Evolutionary conservation across 1,139 yeast species (phyloP).

Genomic region (Blastobotrys aristatus): DNA sequence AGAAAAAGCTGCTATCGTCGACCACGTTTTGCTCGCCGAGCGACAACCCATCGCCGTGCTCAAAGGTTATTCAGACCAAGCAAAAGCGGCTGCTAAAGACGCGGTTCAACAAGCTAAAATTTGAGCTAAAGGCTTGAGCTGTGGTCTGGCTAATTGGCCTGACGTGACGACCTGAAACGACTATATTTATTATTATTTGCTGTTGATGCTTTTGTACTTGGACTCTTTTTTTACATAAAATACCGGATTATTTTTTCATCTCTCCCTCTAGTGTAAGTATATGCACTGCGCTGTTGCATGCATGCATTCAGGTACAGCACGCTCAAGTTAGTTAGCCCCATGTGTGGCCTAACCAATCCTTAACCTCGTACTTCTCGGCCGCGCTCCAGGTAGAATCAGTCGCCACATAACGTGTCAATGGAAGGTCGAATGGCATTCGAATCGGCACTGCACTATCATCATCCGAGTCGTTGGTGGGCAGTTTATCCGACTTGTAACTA

Average conservation of each 20-base stretch:
- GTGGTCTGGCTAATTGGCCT: too few relatives aligned
- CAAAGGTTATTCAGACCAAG: constrained; percentile 22
- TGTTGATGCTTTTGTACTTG: too few relatives aligned
- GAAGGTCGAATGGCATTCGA: constrained; percentile 31
- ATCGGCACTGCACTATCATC: constrained; percentile 15
- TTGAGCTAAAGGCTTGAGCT: constrained; percentile 8
- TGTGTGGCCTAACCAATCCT: constrained; percentile 26
- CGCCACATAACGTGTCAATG: constrained; percentile 21
- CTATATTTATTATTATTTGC: too few relatives aligned
- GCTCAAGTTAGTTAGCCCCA: too few relatives aligned
- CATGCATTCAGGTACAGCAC: too few relatives aligned
- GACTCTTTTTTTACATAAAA: too few relatives aligned
- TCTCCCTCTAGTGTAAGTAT: too few relatives aligned
- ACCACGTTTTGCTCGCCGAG: constrained; percentile 27
- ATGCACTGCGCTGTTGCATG: too few relatives aligned
- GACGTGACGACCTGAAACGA: too few relatives aligned
- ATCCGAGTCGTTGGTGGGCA: not conserved
- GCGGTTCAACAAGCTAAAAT: constrained; percentile 12
- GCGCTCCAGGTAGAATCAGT: constrained; percentile 27
- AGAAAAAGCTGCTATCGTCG: constrained; percentile 22
- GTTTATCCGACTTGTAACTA: constrained; percentile 17
- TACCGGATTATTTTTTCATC: too few relatives aligned
- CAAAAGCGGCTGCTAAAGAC: constrained; percentile 15
- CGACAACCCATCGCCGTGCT: constrained; percentile 27
- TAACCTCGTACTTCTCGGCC: constrained; percentile 16